These are phyloP conservation scores for Fusarium illudens DNA, from an alignment of 2,329 filamentous ascomycete genomes.

Conservation along the genomic window DNA sequence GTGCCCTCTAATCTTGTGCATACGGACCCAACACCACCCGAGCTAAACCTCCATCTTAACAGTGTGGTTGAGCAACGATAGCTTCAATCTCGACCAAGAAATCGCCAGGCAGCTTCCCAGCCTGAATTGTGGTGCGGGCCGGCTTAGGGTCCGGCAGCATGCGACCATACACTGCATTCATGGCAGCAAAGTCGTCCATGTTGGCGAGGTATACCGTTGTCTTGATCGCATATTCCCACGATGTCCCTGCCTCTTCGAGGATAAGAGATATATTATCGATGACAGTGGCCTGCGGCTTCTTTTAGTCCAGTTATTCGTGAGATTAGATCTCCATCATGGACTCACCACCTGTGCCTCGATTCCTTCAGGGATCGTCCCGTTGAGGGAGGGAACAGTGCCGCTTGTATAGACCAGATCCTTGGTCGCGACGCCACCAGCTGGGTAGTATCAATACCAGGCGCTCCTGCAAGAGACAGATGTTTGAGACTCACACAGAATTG, in stretches of 20 bases:
- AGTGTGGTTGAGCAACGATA: background rate
- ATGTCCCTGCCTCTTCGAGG: slow-evolving; percentile 31
- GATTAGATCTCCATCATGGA: background rate
- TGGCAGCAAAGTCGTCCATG: slow-evolving; percentile 34
- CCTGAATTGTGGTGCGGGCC: background rate
- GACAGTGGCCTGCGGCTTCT: background rate
- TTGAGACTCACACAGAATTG: background rate
- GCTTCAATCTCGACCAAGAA: background rate
- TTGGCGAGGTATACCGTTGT: slow-evolving; percentile 30
- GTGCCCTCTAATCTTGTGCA: too few relatives aligned
- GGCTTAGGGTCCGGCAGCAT: slow-evolving; percentile 17
- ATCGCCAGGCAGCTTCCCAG: background rate
- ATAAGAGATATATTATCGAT: slow-evolving; percentile 23
- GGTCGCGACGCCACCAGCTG: background rate
- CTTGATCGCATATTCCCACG: slow-evolving; percentile 31
- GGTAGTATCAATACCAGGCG: background rate
- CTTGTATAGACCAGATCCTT: background rate
- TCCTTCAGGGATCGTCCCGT: background rate
- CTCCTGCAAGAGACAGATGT: background rate
- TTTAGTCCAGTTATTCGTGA: background rate
- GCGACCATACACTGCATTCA: slow-evolving; percentile 31
- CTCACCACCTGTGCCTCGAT: background rate
- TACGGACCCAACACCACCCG: background rate
- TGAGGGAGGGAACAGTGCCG: background rate
- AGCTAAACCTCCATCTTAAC: background rate